Evolutionary conservation across 352 stramenopile genomes (phyloP), one percentile per base, ranked within the genome.

Genomic region (Phytophthora boehmeriae): DNA sequence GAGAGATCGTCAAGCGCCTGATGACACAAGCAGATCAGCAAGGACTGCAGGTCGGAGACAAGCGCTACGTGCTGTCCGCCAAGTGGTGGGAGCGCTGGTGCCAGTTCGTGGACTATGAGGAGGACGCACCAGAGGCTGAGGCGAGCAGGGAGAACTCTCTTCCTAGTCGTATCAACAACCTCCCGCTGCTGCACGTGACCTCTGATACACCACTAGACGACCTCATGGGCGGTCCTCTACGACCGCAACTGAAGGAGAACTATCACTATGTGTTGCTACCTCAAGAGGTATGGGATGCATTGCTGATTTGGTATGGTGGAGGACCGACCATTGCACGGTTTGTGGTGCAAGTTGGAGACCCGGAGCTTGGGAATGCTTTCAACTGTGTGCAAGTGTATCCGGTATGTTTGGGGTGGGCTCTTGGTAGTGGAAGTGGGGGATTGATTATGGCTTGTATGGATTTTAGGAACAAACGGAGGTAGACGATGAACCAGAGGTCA

Each of bases 51-150:
- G 67, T 91, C 16, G 86, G 78, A 19, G 86, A 94, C 53, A 90
- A 87, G 59, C 86, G 82, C 51, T 94, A 84, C 55, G 76, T 94
- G 51, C 59, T 94, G 34, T 76, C 78, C 27, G 80, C 78, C 67
- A 92, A 92, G 66, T 94, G 86, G 86, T 94, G 86, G 86, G 69
- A 94, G 59, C 76, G 80, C 46, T 94, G 86, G 86, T 79, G 76
- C 36, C 71, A 88, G 39, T 92, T 82, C 41, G 83, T 92, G 10
- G 68, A 65, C 38, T 92, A 80, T n/a, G 71, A 72, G 38, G 41
- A 80, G 8, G 42, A 61, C 5, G 30, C 28, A 19, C 44, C 38
- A 1, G 39, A 20, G 2, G 34, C 34, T 22, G 48, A 48, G 4
- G 32, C 35, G 8, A 53, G n/a, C 14, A 52, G 20, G 4, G 53